Evolutionary conservation across 1,284 basidiomycete genomes (phyloP).

Genomic region (Sanghuangporus weigelae): DNA sequence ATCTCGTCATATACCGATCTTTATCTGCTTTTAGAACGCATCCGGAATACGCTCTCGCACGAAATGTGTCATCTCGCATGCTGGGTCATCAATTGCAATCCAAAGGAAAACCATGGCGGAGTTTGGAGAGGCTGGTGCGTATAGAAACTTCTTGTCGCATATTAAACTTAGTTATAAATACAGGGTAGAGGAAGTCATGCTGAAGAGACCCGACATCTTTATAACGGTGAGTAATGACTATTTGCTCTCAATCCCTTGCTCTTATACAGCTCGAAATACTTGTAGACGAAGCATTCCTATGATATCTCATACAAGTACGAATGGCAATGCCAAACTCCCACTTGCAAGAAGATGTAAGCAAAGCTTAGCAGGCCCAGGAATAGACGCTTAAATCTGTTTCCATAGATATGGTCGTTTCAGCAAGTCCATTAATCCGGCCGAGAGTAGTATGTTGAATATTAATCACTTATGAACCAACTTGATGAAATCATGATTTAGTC

Average conservation of each 20-base stretch:
- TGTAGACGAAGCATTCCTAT: constrained; percentile 69
- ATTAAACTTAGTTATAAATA: neutral
- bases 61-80: constrained; percentile 87
- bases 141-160: neutral
- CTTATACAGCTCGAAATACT: neutral
- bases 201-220: constrained; percentile 55
- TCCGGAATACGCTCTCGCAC: constrained; percentile 75
- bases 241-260: neutral
- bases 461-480: constrained; percentile 28
- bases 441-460: constrained; percentile 44
- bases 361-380: neutral
- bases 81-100: constrained; percentile 68
- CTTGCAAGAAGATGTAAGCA: constrained; percentile 60
- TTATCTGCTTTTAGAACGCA: constrained; percentile 46
- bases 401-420: constrained; percentile 70
- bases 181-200: constrained; percentile 64
- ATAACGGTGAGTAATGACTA: constrained; percentile 51
- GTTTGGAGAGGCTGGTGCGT: constrained; percentile 67
- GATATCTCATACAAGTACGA: constrained; percentile 72
- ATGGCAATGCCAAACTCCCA: constrained; percentile 58
- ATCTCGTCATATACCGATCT: neutral
- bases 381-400: constrained; percentile 1
- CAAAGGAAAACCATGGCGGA: constrained; percentile 63
- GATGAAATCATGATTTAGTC: constrained; percentile 26
- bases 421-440: constrained; percentile 68